Base-by-base conservation (phyloP, 225 moss, liverwort and hornwort species). In the Neckera pumila region DNA sequence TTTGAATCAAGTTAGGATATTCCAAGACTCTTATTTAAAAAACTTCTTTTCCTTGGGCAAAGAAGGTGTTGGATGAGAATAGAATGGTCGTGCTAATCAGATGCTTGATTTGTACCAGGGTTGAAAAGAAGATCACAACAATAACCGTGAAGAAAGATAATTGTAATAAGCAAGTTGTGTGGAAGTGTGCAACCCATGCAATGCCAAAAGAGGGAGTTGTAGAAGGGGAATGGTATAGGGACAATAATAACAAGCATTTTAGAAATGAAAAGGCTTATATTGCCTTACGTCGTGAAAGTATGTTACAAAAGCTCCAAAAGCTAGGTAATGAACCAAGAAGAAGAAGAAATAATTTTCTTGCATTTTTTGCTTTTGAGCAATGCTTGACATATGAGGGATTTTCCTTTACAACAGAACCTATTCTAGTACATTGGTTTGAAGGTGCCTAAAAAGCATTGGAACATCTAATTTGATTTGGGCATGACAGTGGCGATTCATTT, bases 21-120 rank as follows among this genome's bases (percentile, higher is more conserved):
- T 66, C 6, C 11, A 66, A 66, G 3, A 66, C 1, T 66, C 66
- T 36, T 20, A 2, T n/a, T n/a, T n/a, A n/a, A n/a, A n/a, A n/a
- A n/a, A 66, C 6, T 66, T 66, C 1, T 20, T 36, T 66, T 2
- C 11, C 6, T 6, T 36, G 0, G n/a, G 6, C 5, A n/a, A 5
- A 20, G 11, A n/a, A 36, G 3, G 12, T 36, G 6, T 66, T 36
- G 4, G 12, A 21, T 67, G 66, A 67, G 0, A 67, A 67, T 12
- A 7, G 21, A 0, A 1, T n/a, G 12, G 6, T 18, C 7, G 6
- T 67, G 0, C 2, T 36, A 1, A 6, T 11, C 1, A 66, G 11
- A 2, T 66, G 36, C 2, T 66, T 66, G 36, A 36, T 20, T 66
- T 66, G 6, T 36, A 66, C 20, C 0, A 36, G 1, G 11, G 6